phyloP scores from a whole-genome alignment of 768 basidiomycete species.

The Mycena indigotica region DNA sequence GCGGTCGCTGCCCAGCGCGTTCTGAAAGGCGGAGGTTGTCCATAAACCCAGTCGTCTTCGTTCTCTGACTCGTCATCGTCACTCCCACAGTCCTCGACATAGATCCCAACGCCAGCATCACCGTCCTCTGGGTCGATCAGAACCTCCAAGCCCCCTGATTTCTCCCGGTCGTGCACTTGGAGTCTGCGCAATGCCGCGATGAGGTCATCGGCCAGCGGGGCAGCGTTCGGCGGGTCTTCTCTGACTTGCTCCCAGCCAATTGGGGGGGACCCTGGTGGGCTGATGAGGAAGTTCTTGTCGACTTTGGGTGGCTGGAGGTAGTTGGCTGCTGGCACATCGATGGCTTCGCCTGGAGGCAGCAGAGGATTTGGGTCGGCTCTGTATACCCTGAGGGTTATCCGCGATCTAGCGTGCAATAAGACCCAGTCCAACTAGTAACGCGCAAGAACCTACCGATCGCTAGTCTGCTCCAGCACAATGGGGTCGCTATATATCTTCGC shows the following conservation, averaged over 20 bases:
- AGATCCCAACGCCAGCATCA: constrained; percentile 67
- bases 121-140: constrained; percentile 69
- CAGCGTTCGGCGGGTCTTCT: constrained; percentile 87
- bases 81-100: constrained; percentile 63
- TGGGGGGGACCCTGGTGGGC: constrained; percentile 95
- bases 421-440: constrained; percentile 15
- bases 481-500: constrained; percentile 72
- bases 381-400: constrained; percentile 63
- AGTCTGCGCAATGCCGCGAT: constrained; percentile 76
- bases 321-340: constrained; percentile 38
- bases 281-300: constrained; percentile 95
- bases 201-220: constrained; percentile 86
- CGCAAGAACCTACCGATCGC: constrained; percentile 50
- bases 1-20: constrained; percentile 51
- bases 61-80: constrained; percentile 40
- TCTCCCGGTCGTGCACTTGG: constrained; percentile 47
- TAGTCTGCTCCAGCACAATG: constrained; percentile 55
- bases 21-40: constrained; percentile 52
- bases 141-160: constrained; percentile 46
- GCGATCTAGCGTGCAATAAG: constrained; percentile 36
- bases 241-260: constrained; percentile 91
- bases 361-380: constrained; percentile 72
- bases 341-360: constrained; percentile 25
- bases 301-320: constrained; percentile 74
- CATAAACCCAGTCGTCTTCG: constrained; percentile 65